Percentiles rank a stretch among this genome's conserved stretches.
These are phyloP conservation scores for Rhododendron vialii DNA, from an alignment of 148 eudicot genomes.

Conservation along the genomic window DNA sequence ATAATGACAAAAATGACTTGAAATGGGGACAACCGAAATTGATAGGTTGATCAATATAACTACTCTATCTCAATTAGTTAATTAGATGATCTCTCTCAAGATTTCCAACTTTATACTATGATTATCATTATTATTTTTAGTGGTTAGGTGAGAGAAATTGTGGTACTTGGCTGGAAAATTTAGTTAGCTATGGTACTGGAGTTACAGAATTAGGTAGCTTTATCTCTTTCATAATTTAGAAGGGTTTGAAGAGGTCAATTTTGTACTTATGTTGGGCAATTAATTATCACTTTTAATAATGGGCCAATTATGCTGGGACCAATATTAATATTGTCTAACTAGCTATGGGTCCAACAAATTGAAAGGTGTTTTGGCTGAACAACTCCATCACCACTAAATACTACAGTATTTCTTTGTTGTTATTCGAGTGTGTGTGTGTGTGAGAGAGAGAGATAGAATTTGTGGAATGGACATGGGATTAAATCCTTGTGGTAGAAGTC, in stretches of 20 bases:
- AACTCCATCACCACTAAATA: not conserved
- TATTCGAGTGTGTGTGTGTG: no score
- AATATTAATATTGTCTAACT: not conserved
- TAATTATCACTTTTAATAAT: not conserved
- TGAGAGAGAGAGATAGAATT: no score
- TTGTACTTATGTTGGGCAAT: not conserved
- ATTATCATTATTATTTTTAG: not conserved
- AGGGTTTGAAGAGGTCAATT: not conserved
- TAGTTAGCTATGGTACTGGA: not conserved
- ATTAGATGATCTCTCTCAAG: not conserved
- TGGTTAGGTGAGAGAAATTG: constrained; percentile 6
- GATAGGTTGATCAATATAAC: constrained; percentile 11
- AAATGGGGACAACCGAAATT: constrained; percentile 10
- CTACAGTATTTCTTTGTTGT: not conserved
- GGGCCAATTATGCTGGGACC: constrained; percentile 10
- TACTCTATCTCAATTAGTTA: not conserved
- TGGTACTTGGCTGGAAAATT: constrained; percentile 4
- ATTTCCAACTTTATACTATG: not conserved
- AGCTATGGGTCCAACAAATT: constrained; percentile 5
- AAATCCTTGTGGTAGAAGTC: no score
- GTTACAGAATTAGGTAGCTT: constrained; percentile 10
- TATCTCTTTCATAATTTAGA: not conserved
- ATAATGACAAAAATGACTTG: constrained; percentile 8
- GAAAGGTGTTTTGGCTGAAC: not conserved
- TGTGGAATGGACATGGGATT: no score